Evolutionary conservation across 163 green algal genomes (phyloP).

Genomic region (Volvox carteri): DNA sequence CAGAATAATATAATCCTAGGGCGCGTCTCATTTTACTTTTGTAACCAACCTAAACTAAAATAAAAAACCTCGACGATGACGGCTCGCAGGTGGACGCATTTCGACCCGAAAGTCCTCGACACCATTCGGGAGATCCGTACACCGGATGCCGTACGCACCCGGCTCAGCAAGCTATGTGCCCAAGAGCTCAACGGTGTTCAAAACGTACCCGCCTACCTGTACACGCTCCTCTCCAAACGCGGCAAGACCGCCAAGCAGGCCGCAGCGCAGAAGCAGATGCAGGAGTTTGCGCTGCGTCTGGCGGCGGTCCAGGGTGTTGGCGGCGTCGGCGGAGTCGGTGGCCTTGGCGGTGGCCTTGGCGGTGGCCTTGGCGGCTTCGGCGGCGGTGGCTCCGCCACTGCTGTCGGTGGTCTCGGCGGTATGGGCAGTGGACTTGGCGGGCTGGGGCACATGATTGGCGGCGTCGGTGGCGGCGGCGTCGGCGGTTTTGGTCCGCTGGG

Average conservation of each 20-base stretch:
- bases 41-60: too few relatives aligned
- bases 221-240: constrained; percentile 66
- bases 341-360: neutral
- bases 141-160: constrained; percentile 50
- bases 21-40: too few relatives aligned
- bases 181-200: constrained; percentile 55
- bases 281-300: constrained; percentile 42
- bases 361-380: neutral
- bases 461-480: neutral
- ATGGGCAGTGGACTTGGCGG: neutral
- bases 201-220: constrained; percentile 69
- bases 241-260: constrained; percentile 68
- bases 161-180: constrained; percentile 58
- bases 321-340: neutral
- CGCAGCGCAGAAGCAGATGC: constrained; percentile 61
- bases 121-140: constrained; percentile 58
- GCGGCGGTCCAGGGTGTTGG: constrained; percentile 2
- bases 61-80: too few relatives aligned
- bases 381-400: neutral
- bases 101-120: constrained; percentile 70
- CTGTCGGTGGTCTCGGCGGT: neutral
- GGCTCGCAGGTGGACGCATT: constrained; percentile 53
- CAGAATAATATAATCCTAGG: too few relatives aligned
- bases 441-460: too few relatives aligned
- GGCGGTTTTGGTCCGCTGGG: neutral